Conservation (phyloP, 306 rosid genomes). For the Cotoneaster glaucophyllus region DNA sequence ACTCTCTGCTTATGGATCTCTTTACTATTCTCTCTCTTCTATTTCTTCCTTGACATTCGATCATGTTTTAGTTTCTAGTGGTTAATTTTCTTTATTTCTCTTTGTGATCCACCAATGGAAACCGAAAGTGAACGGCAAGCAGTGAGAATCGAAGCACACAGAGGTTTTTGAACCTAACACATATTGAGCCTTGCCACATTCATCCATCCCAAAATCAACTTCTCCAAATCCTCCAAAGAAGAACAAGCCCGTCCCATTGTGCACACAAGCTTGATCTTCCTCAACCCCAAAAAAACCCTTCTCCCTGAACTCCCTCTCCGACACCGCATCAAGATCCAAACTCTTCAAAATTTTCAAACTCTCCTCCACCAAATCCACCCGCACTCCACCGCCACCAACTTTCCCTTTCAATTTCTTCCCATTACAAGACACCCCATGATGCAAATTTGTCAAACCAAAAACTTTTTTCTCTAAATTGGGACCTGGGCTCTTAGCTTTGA, state of each 20-base stretch:
- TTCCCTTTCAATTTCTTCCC: conserved; percentile 32
- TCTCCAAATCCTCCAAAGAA: conserved; percentile 65
- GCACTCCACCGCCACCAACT: conserved; percentile 28
- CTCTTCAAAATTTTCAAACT: conserved; percentile 12
- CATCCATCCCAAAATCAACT: conserved; percentile 77
- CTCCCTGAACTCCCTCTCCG: conserved; percentile 61
- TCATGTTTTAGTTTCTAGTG: no score
- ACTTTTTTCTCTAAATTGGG: conserved; percentile 20
- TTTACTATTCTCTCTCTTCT: no score
- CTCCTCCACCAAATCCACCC: conserved; percentile 29
- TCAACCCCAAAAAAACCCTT: conserved; percentile 72
- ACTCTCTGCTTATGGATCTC: no score
- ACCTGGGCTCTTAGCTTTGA: conserved; percentile 14
- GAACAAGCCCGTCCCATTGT: conserved; percentile 73
- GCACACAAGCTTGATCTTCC: conserved; percentile 84
- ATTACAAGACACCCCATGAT: conserved; percentile 13
- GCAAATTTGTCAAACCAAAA: conserved; percentile 6
- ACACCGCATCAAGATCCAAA: conserved; percentile 60
- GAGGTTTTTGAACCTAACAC: conserved; percentile 26
- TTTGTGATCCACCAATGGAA: no score
- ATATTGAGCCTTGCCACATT: conserved; percentile 79
- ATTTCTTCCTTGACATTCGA: no score
- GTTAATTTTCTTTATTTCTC: no score
- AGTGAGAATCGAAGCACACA: no score
- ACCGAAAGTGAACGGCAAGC: no score